Evolutionary conservation across 768 basidiomycete species (phyloP).

Genomic region (Phlebiopsis gigantea): DNA sequence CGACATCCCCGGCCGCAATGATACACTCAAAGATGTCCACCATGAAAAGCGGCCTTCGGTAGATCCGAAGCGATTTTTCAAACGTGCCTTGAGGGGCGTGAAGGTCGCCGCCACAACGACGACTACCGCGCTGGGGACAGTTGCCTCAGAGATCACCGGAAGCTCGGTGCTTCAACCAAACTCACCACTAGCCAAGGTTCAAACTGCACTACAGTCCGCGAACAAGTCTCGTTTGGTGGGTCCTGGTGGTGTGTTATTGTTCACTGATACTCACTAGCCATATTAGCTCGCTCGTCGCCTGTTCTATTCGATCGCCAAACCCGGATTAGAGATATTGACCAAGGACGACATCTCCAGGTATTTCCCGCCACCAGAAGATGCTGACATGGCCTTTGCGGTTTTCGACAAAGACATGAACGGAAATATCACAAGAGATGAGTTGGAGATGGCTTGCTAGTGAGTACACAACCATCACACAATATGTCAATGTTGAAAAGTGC

Average conservation of each 20-base stretch:
- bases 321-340: slow-evolving; percentile 51
- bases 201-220: slow-evolving; percentile 69
- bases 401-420: slow-evolving; percentile 74
- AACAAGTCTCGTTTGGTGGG: slow-evolving; percentile 71
- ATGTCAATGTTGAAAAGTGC: neutral
- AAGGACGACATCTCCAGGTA: slow-evolving; percentile 66
- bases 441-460: slow-evolving; percentile 71
- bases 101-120: slow-evolving; percentile 73
- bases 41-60: slow-evolving; percentile 32
- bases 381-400: slow-evolving; percentile 58
- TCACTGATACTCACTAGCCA: neutral
- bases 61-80: slow-evolving; percentile 60
- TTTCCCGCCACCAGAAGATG: slow-evolving; percentile 65
- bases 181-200: slow-evolving; percentile 75
- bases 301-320: slow-evolving; percentile 78
- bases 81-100: slow-evolving; percentile 66
- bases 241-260: slow-evolving; percentile 3
- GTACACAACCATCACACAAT: slow-evolving; percentile 17
- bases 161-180: slow-evolving; percentile 87
- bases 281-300: slow-evolving; percentile 75
- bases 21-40: slow-evolving; percentile 46
- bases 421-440: slow-evolving; percentile 63
- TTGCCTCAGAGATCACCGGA: slow-evolving; percentile 57
- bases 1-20: slow-evolving; percentile 63
- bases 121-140: slow-evolving; percentile 66